phyloP scores from a whole-genome alignment of 2,329 filamentous ascomycete species.

The Microcyclosporella mali region DNA sequence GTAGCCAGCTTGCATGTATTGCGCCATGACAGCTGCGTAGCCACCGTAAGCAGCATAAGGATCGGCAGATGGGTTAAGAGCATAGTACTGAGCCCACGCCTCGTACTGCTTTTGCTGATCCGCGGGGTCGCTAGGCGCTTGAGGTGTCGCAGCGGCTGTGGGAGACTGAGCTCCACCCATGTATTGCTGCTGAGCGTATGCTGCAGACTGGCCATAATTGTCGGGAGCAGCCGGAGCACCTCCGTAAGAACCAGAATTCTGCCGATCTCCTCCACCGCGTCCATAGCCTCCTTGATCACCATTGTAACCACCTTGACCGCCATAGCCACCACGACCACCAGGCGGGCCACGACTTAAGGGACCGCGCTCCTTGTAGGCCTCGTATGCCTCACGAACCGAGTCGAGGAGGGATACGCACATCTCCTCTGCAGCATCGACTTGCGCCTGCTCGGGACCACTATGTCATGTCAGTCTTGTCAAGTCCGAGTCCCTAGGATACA shows the following conservation, averaged over 20 bases:
- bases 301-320: slow-evolving; percentile 15
- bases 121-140: slow-evolving; percentile 25
- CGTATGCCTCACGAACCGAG: slow-evolving; percentile 84
- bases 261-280: slow-evolving; percentile 25
- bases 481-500: slow-evolving; percentile 18
- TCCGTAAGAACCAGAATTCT: slow-evolving; percentile 32
- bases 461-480: slow-evolving; percentile 7
- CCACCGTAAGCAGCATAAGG: slow-evolving; percentile 90
- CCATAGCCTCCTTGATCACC: neutral
- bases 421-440: slow-evolving; percentile 80
- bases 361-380: slow-evolving; percentile 71
- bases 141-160: slow-evolving; percentile 28
- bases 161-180: slow-evolving; percentile 30
- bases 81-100: slow-evolving; percentile 76
- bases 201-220: slow-evolving; percentile 8
- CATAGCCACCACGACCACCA: slow-evolving; percentile 34
- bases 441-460: slow-evolving; percentile 78
- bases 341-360: slow-evolving; percentile 38
- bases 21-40: slow-evolving; percentile 37
- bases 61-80: slow-evolving; percentile 73
- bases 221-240: slow-evolving; percentile 33
- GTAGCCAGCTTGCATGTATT: slow-evolving; percentile 15
- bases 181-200: slow-evolving; percentile 14
- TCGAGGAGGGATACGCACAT: slow-evolving; percentile 81
- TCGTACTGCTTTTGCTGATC: slow-evolving; percentile 26